Evolutionary conservation across 2,329 filamentous ascomycete species (phyloP).

Genomic region (Aspergillus texensis): DNA sequence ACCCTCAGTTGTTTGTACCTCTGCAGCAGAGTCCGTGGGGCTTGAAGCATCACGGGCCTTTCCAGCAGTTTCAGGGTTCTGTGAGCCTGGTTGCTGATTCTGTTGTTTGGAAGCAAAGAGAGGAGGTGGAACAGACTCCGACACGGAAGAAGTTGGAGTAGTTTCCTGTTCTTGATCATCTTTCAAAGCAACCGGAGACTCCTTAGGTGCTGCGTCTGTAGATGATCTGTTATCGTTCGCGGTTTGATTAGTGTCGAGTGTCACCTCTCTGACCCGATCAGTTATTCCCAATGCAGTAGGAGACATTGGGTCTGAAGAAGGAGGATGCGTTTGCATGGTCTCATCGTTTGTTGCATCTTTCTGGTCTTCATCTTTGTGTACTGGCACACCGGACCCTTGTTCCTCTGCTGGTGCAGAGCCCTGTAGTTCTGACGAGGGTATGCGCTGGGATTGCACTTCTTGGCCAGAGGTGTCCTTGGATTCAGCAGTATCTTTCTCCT

Average conservation of each 20-base stretch:
- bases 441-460: constrained; percentile 25
- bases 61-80: constrained; percentile 21
- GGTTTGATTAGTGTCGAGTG: constrained; percentile 63
- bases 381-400: not conserved
- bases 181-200: constrained; percentile 11
- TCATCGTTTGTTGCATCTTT: not conserved
- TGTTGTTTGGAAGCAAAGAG: constrained; percentile 57
- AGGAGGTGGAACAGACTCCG: constrained; percentile 70
- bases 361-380: not conserved
- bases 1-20: constrained; percentile 25
- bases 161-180: constrained; percentile 16
- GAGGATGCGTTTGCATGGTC: constrained; percentile 27
- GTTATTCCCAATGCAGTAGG: constrained; percentile 58
- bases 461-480: constrained; percentile 49
- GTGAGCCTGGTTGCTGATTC: constrained; percentile 25
- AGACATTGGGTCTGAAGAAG: constrained; percentile 42
- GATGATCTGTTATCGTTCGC: constrained; percentile 32
- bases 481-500: constrained; percentile 66
- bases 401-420: constrained; percentile 4
- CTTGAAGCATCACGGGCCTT: constrained; percentile 21
- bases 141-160: constrained; percentile 53
- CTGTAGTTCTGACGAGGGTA: constrained; percentile 20
- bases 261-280: constrained; percentile 59
- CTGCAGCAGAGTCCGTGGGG: constrained; percentile 17
- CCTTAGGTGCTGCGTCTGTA: constrained; percentile 14